phyloP scores from a whole-genome alignment of 768 basidiomycete species.

The Cystobasidium tubakii region DNA sequence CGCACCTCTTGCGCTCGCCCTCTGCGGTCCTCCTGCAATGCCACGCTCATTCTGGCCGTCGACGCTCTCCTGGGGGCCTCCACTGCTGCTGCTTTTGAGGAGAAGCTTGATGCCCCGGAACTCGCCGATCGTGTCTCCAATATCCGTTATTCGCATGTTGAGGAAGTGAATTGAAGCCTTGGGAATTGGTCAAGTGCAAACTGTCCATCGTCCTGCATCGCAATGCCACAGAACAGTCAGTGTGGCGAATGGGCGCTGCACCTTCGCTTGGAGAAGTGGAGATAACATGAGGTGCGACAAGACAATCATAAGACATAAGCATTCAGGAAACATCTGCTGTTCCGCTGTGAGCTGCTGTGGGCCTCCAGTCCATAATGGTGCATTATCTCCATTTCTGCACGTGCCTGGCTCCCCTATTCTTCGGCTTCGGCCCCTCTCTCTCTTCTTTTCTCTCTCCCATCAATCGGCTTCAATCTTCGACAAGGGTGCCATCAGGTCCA shows the following conservation, averaged over 20 bases:
- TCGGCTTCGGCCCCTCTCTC: background rate
- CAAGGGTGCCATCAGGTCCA: too few species aligned
- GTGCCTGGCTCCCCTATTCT: slow-evolving; percentile 1
- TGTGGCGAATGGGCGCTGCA: too few species aligned
- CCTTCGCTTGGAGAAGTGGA: too few species aligned
- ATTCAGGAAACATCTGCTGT: too few species aligned
- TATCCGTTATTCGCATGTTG: slow-evolving; percentile 4
- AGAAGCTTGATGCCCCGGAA: slow-evolving; percentile 11
- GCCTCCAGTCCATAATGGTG: too few species aligned
- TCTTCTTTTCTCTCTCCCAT: background rate
- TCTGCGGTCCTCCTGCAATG: slow-evolving; percentile 18
- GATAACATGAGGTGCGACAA: too few species aligned
- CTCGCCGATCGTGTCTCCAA: background rate
- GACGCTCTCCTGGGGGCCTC: background rate
- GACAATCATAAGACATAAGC: too few species aligned
- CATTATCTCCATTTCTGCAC: background rate
- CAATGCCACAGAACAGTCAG: too few species aligned
- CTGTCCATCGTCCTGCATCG: background rate
- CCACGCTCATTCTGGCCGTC: background rate
- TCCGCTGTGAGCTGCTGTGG: too few species aligned
- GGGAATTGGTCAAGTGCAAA: background rate
- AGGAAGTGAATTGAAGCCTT: background rate
- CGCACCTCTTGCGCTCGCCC: slow-evolving; percentile 1
- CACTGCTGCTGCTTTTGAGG: background rate
- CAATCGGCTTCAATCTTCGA: too few species aligned